A percentile compares a stretch with the other conserved stretches of the same genome.
These are phyloP conservation scores for Camelina neglecta DNA, from an alignment of 345 rosid species.

Conservation along the genomic window DNA sequence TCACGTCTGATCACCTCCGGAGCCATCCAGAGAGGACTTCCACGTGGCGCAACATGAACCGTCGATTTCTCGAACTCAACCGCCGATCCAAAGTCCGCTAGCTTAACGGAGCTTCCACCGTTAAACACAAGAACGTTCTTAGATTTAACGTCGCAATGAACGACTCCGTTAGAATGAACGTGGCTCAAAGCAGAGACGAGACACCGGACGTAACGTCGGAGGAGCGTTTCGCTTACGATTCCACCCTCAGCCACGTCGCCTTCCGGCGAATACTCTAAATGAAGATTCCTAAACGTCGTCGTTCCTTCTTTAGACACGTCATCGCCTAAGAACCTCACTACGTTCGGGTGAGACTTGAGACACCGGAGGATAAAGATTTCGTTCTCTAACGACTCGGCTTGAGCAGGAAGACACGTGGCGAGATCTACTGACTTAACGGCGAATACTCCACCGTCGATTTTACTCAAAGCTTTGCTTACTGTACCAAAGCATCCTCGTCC, in stretches of 20 bases:
- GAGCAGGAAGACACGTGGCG: conserved; percentile 47
- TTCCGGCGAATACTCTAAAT: conserved; percentile 64
- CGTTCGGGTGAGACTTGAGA: conserved; percentile 50
- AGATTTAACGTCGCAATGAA: conserved; percentile 82
- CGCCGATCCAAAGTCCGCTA: conserved; percentile 85
- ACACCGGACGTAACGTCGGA: conserved; percentile 58
- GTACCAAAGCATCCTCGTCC: conserved; percentile 72
- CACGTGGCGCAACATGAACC: conserved; percentile 54
- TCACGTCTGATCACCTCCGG: conserved; percentile 81
- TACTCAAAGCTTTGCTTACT: conserved; percentile 51
- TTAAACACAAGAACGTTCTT: conserved; percentile 59
- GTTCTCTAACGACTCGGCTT: conserved; percentile 55
- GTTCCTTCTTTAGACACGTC: conserved; percentile 50
- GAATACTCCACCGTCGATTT: conserved; percentile 52
- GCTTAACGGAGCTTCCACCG: conserved; percentile 50
- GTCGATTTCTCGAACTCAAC: conserved; percentile 3
- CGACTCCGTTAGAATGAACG: conserved; percentile 63
- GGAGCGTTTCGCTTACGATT: conserved; percentile 44
- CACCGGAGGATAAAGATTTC: conserved; percentile 63
- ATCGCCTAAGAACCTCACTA: conserved; percentile 60
- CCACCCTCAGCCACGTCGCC: conserved; percentile 61
- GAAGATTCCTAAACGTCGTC: conserved; percentile 62
- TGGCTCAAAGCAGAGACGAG: conserved; percentile 62
- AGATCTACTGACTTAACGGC: conserved; percentile 66
- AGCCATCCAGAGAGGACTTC: conserved; percentile 95